phyloP scores from a whole-genome alignment of 305 asterid genomes.

The Solanum chacoense region DNA sequence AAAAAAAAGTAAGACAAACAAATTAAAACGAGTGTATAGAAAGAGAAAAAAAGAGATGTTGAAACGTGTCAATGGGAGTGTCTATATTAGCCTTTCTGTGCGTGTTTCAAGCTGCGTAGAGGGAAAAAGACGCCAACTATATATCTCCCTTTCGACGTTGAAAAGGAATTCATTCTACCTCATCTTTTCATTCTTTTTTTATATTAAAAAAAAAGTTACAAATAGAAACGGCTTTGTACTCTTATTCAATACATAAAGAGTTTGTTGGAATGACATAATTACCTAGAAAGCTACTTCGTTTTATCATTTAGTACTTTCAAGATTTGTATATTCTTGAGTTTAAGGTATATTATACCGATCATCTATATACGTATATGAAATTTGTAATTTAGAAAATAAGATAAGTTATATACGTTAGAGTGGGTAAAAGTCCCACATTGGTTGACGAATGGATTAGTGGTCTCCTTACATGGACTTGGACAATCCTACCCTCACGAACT shows the following conservation, averaged over 20 bases:
- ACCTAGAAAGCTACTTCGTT: not conserved
- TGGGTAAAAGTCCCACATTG: not conserved
- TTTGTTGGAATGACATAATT: slow-evolving; percentile 13
- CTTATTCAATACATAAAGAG: slow-evolving; percentile 1
- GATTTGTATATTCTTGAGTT: not conserved
- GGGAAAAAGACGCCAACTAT: slow-evolving; percentile 32
- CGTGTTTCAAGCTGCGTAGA: slow-evolving; percentile 48
- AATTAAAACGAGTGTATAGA: not conserved
- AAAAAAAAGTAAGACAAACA: not conserved
- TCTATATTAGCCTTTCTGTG: slow-evolving; percentile 14
- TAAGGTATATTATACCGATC: not conserved
- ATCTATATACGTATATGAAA: not conserved
- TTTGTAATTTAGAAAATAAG: not conserved
- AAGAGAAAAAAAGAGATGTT: not conserved
- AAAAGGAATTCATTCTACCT: slow-evolving; percentile 15
- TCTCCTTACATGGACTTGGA: not conserved
- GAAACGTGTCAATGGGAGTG: slow-evolving; percentile 23
- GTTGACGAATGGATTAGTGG: not conserved
- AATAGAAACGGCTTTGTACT: slow-evolving; percentile 5
- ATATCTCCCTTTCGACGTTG: slow-evolving; percentile 22
- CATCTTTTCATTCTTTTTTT: slow-evolving; percentile 9
- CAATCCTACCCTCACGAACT: no score
- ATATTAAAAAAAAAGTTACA: not conserved
- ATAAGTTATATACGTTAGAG: not conserved
- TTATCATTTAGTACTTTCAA: not conserved